A percentile compares a stretch with the other conserved stretches of the same genome.
phyloP scores from a whole-genome alignment of 306 rosid genomes.

The Echinosophora koreensis region DNA sequence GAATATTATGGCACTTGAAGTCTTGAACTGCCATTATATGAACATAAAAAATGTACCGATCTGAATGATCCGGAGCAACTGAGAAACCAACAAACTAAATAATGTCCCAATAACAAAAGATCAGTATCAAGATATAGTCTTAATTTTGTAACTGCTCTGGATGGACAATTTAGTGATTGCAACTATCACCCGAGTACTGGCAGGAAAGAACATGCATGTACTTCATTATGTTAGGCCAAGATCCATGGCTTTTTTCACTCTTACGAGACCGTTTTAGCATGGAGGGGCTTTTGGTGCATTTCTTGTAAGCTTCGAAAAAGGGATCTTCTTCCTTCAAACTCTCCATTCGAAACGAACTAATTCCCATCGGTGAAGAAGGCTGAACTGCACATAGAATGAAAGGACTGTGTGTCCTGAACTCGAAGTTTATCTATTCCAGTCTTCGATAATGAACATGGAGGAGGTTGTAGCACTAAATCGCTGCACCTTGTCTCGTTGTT shows the following conservation, averaged over 20 bases:
- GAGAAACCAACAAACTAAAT: neutral
- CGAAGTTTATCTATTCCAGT: neutral
- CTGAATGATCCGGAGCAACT: neutral
- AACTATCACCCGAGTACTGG: slow-evolving; percentile 9
- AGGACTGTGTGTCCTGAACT: neutral
- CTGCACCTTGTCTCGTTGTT: neutral
- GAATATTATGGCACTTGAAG: neutral
- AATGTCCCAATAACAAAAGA: neutral
- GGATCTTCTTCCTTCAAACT: slow-evolving; percentile 52
- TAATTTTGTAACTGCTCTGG: neutral
- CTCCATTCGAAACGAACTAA: slow-evolving; percentile 4
- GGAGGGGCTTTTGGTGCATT: slow-evolving; percentile 51
- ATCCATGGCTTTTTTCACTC: neutral
- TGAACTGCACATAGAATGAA: slow-evolving; percentile 16
- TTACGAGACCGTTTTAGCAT: neutral
- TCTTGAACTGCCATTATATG: neutral
- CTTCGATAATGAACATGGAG: slow-evolving; percentile 38
- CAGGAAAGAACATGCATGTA: slow-evolving; percentile 43
- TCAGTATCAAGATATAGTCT: no score
- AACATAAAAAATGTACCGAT: neutral
- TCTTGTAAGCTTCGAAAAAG: slow-evolving; percentile 56
- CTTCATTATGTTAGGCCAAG: slow-evolving; percentile 32
- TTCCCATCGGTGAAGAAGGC: slow-evolving; percentile 13
- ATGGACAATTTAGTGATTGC: neutral
- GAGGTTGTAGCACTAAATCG: slow-evolving; percentile 43